Base-by-base conservation (phyloP, 2,329 filamentous ascomycete genomes). In the Mycosphaerella arachidis region DNA sequence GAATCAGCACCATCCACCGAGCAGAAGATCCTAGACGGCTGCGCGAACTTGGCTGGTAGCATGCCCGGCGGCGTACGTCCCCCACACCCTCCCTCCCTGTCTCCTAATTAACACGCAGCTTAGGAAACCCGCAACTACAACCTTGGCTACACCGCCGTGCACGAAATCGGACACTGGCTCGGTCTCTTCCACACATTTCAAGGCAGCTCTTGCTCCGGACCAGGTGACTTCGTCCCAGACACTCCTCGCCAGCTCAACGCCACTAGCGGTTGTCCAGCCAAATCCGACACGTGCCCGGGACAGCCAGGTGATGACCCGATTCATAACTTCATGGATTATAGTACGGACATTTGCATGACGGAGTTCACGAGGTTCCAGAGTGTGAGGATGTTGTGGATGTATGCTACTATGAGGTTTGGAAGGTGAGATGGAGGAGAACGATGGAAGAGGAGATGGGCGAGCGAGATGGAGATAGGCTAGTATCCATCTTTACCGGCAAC, bases 171-270 rank as follows among this genome's bases (percentile, higher is more conserved):
- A 1, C 75, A 77, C 63, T 29, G 46, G 20, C 54, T 63, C 31
- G 61, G 55, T 12, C 48, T 63, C 16, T 45, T 53, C 29, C 61
- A 63, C 45, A 58, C 56, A 13, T 63, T 58, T 46, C 30, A 51
- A 10, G 51, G 52, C 45, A 20, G 18, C 48, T 62, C 61, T 18
- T 78, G 74, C 74, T 63, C 67, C 6, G 74, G 75, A 3, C 67
- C 69, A 1, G 76, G 76, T 30, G 76, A 77, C 60, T 74, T 71
- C 37, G 76, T 78, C 53, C 70, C 71, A 30, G 76, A 78, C 56
- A 78, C 75, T 8, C 71, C 74, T 0, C 35, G 29, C 16, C 53
- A 55, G 20, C 18, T 29, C 3, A 46, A 24, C 6, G 37, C 35
- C 9, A 55, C 53, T 12, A 16, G 18, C 16, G 53, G 53, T 10